Conservation (phyloP, 2,329 filamentous ascomycete genomes). For the Aspergillus fumigatus region DNA sequence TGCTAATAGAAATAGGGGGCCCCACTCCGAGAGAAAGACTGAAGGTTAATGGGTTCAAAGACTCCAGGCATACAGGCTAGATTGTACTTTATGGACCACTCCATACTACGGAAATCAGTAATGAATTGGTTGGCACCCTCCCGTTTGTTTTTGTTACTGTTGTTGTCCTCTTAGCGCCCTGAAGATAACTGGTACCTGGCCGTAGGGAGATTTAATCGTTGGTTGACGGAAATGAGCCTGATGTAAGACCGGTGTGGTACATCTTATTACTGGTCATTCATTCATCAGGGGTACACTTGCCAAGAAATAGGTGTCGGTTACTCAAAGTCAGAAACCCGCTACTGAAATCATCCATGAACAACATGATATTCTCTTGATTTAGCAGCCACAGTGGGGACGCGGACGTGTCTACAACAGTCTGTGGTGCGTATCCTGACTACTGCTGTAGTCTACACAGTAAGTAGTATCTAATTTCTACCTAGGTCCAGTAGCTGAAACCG, state of each 20-base stretch:
- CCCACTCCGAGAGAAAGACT: not conserved
- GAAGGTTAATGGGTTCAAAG: not conserved
- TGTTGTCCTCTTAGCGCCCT: not conserved
- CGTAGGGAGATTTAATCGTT: not conserved
- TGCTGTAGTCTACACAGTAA: not conserved
- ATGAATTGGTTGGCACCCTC: not conserved
- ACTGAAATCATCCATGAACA: slow-evolving; percentile 4
- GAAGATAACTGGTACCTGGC: not conserved
- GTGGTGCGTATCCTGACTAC: not conserved
- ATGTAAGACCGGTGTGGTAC: not conserved
- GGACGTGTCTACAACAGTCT: slow-evolving; percentile 2
- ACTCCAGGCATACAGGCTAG: not conserved
- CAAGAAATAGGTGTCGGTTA: slow-evolving; percentile 2
- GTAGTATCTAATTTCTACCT: not conserved
- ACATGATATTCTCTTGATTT: slow-evolving; percentile 9
- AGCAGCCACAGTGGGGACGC: slow-evolving; percentile 4
- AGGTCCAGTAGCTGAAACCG: not conserved
- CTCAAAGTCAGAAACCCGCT: slow-evolving; percentile 5
- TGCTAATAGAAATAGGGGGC: not conserved
- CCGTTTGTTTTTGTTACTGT: not conserved
- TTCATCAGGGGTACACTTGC: not conserved
- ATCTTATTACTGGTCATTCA: not conserved
- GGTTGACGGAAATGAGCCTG: not conserved
- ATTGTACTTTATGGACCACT: not conserved
- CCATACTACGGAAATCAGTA: not conserved